Evolutionary conservation across 148 eudicot species (phyloP).

Genomic region (Vaccinium vitisidaea): DNA sequence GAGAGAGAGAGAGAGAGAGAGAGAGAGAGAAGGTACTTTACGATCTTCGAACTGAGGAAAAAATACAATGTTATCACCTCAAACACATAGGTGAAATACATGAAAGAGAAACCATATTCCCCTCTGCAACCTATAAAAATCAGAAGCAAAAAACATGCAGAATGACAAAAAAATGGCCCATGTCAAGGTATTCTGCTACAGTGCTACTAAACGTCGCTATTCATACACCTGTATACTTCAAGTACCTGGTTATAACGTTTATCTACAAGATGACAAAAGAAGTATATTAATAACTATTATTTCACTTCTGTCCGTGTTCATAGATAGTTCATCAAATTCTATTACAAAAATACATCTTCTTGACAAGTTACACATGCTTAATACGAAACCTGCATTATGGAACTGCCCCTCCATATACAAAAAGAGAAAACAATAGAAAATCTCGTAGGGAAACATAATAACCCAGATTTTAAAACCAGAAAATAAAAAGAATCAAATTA

Average conservation of each 20-base stretch:
- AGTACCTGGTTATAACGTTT: neutral
- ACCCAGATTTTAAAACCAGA: neutral
- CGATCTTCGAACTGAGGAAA: neutral
- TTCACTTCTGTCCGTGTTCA: neutral
- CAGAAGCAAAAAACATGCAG: slow-evolving; percentile 5
- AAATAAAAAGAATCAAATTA: neutral
- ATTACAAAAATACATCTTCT: neutral
- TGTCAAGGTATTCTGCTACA: neutral
- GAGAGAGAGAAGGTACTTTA: neutral
- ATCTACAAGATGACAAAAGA: neutral
- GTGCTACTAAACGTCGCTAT: neutral
- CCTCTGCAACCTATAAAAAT: neutral
- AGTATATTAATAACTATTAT: neutral
- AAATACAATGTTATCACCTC: neutral
- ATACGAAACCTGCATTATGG: neutral
- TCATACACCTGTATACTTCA: neutral
- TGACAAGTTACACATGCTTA: neutral
- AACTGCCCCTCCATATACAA: neutral
- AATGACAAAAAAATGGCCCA: neutral
- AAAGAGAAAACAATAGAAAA: neutral
- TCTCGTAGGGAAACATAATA: neutral
- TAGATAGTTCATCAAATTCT: neutral
- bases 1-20: neutral
- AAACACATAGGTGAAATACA: neutral
- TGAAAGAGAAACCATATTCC: neutral